A percentile compares a stretch with the other conserved stretches of the same genome.
Evolutionary conservation across 495 filamentous ascomycete species (phyloP).

Genomic region (Hyphodiscus hymeniophilus): DNA sequence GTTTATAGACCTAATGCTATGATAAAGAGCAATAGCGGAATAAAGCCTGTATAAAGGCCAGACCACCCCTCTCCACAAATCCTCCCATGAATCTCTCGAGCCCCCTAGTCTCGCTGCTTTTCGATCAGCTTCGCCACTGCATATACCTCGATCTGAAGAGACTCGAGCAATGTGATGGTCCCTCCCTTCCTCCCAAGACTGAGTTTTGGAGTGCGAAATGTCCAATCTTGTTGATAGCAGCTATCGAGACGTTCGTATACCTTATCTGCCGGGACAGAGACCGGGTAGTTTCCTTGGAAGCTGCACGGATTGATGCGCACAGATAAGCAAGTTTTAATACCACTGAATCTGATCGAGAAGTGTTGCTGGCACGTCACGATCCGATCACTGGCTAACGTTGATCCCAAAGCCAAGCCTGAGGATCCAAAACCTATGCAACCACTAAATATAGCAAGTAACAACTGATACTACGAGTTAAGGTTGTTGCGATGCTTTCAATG

Average conservation of each 20-base stretch:
- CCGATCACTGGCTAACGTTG: constrained; percentile 5
- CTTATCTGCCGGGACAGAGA: constrained; percentile 14
- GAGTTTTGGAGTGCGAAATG: constrained; percentile 17
- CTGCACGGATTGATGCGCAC: constrained; percentile 10
- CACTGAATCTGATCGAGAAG: constrained; percentile 15
- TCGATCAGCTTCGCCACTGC: constrained; percentile 20
- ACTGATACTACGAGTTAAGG: constrained; percentile 6
- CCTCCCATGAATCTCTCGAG: constrained; percentile 5
- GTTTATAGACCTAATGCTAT: constrained; percentile 19
- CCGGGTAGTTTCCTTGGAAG: constrained; percentile 14
- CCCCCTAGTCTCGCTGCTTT: constrained; percentile 12
- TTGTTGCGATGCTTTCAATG: constrained; percentile 14
- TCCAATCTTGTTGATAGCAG: constrained; percentile 15
- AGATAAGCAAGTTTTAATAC: constrained; percentile 16
- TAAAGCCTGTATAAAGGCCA: constrained; percentile 5
- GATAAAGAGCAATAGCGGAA: constrained; percentile 16
- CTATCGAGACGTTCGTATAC: constrained; percentile 12
- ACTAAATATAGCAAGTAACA: constrained; percentile 19
- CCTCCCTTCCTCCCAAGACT: constrained; percentile 23
- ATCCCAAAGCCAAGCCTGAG: constrained; percentile 17
- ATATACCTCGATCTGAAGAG: constrained; percentile 3
- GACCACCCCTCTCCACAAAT: constrained; percentile 7
- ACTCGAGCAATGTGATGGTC: constrained; percentile 16
- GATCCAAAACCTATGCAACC: constrained; percentile 12
- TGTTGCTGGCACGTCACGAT: constrained; percentile 10